Conservation (phyloP, 176 grass and related monocot species). For the Hordeum marinum region DNA sequence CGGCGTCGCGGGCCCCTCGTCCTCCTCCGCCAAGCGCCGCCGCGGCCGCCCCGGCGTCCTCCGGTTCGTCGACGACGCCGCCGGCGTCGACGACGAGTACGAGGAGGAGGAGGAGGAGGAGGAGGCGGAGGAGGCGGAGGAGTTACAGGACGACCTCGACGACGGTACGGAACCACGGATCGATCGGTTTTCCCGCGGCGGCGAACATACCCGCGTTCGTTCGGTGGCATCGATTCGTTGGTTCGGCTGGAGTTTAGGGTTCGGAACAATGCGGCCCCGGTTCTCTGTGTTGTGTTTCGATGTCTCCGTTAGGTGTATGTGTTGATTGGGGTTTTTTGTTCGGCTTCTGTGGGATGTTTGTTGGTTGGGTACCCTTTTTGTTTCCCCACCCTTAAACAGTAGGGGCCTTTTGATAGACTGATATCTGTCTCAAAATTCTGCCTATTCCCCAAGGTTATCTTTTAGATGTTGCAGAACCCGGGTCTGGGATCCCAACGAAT, state of each 20-base stretch:
- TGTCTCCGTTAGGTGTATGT: not conserved
- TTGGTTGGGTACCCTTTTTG: not conserved
- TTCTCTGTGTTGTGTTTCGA: not conserved
- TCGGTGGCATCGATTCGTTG: not conserved
- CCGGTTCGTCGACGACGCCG: constrained; percentile 74
- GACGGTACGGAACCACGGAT: constrained; percentile 23
- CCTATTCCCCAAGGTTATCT: not conserved
- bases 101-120: constrained; percentile 45
- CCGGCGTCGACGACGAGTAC: constrained; percentile 44
- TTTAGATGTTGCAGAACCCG: not conserved
- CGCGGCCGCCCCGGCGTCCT: constrained; percentile 44
- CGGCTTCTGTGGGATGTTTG: not conserved
- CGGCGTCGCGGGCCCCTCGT: constrained; percentile 34
- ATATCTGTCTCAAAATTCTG: not conserved
- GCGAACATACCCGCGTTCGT: too few species aligned
- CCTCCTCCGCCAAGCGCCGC: constrained; percentile 33
- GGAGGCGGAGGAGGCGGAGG: constrained; percentile 4
- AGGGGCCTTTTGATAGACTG: not conserved
- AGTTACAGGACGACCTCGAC: constrained; percentile 27
- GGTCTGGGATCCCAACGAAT: not conserved
- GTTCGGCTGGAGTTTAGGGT: not conserved
- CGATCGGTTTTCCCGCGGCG: not conserved
- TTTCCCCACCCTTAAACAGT: not conserved
- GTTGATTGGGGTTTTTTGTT: not conserved
- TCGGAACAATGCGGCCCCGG: not conserved